Evolutionary conservation across 163 green algal genomes (phyloP), one percentile per base, ranked within the genome.

Genomic region (Chlorella variabilis): DNA sequence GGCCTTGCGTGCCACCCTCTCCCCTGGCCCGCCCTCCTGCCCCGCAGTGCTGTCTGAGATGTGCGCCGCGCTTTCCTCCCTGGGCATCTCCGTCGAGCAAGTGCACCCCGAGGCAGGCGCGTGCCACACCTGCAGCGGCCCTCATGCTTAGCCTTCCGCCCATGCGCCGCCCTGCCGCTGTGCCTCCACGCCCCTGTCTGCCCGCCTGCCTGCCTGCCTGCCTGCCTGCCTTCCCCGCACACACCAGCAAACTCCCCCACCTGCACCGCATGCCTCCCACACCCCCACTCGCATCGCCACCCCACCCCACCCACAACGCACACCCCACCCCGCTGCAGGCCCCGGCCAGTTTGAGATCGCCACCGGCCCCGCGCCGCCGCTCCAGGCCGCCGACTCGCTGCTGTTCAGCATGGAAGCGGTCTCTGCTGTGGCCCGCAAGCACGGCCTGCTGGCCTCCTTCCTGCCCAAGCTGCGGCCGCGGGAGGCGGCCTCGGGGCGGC

Each of bases 311-410:
- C 48, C 3, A 3, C 48, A 18, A 29, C 18, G 15, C 20, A 8
- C 29, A 17, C 38, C 29, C 42, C 36, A 11, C 29, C n/a, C 25
- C 48, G 21, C 4, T 25, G 34, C 58, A 71, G 91, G 81, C 0
- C 84, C 84, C 29, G 92, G 92, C 18, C 92, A 96, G 73, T 96
- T 93, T 87, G 92, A 96, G 73, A 73, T 96, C 3, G 80, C 79
- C 2, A 81, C 63, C 13, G 62, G 36, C 17, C 75, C 85, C 54
- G 79, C 65, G 8, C 31, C 77, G n/a, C 62, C 87, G 4, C 39
- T 91, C 56, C 61, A 84, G 38, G 87, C 87, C 33, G 83, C 81
- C 0, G 90, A 96, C 83, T 76, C 79, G 34, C 62, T 93, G 73
- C 70, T 96, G 29, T 67, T 92, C 1, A 76, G 77, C 1, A 86